phyloP scores from a whole-genome alignment of 805 yeast species.

The Lachancea sp. region DNA sequence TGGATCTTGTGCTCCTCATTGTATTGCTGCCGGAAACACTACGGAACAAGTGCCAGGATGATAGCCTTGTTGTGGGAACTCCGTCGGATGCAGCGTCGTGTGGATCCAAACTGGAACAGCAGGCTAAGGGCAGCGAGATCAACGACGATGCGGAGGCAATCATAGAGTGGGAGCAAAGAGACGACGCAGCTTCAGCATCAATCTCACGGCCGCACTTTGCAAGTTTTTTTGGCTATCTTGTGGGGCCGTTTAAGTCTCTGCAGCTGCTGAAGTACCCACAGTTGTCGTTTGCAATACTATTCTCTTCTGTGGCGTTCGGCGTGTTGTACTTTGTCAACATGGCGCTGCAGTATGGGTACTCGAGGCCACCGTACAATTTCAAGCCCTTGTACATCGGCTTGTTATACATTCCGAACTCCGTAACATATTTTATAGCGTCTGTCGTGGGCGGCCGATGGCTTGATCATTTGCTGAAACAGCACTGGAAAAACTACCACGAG shows the following conservation, averaged over 20 bases:
- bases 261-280: constrained; percentile 65
- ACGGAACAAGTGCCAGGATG: constrained; percentile 51
- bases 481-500: constrained; percentile 54
- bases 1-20: constrained; percentile 42
- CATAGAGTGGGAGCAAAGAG: background rate
- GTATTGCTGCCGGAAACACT: constrained; percentile 73
- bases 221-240: constrained; percentile 40
- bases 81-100: constrained; percentile 36
- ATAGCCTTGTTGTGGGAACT: constrained; percentile 42
- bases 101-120: constrained; percentile 2
- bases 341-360: constrained; percentile 58
- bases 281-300: constrained; percentile 55
- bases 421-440: constrained; percentile 68
- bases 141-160: too few relatives aligned
- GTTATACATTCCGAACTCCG: constrained; percentile 76
- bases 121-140: too few relatives aligned
- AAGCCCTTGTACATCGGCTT: constrained; percentile 60
- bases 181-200: constrained; percentile 1
- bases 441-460: constrained; percentile 78
- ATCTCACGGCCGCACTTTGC: constrained; percentile 14
- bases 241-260: constrained; percentile 58
- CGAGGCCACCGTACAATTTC: constrained; percentile 65
- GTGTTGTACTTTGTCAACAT: constrained; percentile 68
- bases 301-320: constrained; percentile 66
- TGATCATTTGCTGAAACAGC: constrained; percentile 51